phyloP scores from a whole-genome alignment of 2,329 filamentous ascomycete species.

The Verticillium tricorpus region DNA sequence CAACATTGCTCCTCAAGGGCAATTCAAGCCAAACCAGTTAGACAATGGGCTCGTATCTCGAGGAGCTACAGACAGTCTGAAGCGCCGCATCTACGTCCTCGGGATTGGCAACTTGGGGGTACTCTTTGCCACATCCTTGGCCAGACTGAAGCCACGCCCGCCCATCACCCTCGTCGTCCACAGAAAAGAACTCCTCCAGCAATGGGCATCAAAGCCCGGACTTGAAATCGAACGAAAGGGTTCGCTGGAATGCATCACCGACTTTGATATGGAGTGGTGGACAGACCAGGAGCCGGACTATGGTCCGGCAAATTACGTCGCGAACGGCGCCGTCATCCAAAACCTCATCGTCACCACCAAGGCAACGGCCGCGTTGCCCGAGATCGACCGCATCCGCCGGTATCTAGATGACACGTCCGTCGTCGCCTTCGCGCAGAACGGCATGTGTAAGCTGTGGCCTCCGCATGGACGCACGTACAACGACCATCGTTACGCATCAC shows the following conservation, averaged over 20 bases:
- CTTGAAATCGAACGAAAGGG: constrained; percentile 38
- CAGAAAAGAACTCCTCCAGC: constrained; percentile 41
- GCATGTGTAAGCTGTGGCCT: constrained; percentile 67
- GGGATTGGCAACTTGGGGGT: constrained; percentile 79
- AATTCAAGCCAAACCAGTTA: background rate
- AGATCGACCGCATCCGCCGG: constrained; percentile 51
- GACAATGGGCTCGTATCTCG: background rate
- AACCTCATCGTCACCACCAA: constrained; percentile 80
- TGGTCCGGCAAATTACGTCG: constrained; percentile 35
- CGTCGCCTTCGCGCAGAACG: constrained; percentile 83
- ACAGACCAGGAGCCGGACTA: constrained; percentile 34
- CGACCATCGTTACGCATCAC: constrained; percentile 30
- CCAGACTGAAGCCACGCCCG: constrained; percentile 53
- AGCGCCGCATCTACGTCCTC: constrained; percentile 66
- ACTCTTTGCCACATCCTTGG: constrained; percentile 70
- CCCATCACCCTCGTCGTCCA: constrained; percentile 80
- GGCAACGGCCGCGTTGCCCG: constrained; percentile 60
- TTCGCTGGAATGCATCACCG: constrained; percentile 22
- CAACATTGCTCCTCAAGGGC: constrained; percentile 17
- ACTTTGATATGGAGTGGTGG: constrained; percentile 52
- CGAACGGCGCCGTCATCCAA: constrained; percentile 43
- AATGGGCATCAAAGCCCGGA: constrained; percentile 40
- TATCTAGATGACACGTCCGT: constrained; percentile 63
- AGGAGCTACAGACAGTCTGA: background rate
- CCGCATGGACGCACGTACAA: constrained; percentile 42